Percentiles rank a stretch among this genome's conserved stretches.
Conservation (phyloP, 257 asterid species). For the Gynochthodes officinalis region DNA sequence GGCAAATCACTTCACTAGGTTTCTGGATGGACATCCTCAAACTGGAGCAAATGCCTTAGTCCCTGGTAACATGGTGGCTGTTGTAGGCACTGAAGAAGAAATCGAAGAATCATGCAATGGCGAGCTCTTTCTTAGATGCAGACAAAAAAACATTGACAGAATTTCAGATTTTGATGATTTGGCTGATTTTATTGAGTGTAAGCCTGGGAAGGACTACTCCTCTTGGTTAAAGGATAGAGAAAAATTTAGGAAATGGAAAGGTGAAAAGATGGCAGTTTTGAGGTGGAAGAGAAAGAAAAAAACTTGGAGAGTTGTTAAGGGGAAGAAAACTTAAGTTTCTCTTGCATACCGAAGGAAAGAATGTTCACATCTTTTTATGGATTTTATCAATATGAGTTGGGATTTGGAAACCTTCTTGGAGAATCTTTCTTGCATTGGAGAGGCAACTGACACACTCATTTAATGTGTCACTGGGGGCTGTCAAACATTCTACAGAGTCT, state of each 20-base stretch:
- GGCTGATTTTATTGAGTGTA: constrained; percentile 61
- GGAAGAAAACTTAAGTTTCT: constrained; percentile 25
- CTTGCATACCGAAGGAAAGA: background rate
- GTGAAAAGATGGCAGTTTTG: constrained; percentile 49
- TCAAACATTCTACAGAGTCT: background rate
- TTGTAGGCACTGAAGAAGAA: constrained; percentile 48
- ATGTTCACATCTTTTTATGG: background rate
- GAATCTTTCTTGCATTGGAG: background rate
- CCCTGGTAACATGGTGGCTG: constrained; percentile 20
- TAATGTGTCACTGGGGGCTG: background rate
- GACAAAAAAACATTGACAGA: constrained; percentile 17
- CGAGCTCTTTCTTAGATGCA: constrained; percentile 56
- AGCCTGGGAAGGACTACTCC: constrained; percentile 63
- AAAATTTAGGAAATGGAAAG: constrained; percentile 50
- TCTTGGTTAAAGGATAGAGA: constrained; percentile 60
- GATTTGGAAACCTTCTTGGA: background rate
- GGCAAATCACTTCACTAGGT: constrained; percentile 14
- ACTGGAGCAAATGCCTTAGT: constrained; percentile 20
- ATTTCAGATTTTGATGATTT: constrained; percentile 47
- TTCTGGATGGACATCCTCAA: constrained; percentile 21
- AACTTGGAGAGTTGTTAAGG: constrained; percentile 38
- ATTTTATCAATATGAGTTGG: background rate
- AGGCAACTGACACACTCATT: background rate
- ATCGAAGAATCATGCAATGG: constrained; percentile 61
- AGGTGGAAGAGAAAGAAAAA: constrained; percentile 67